A percentile compares a stretch with the other conserved stretches of the same genome.
phyloP scores from a whole-genome alignment of 495 filamentous ascomycete species.

The Trichoderma erinaceum region DNA sequence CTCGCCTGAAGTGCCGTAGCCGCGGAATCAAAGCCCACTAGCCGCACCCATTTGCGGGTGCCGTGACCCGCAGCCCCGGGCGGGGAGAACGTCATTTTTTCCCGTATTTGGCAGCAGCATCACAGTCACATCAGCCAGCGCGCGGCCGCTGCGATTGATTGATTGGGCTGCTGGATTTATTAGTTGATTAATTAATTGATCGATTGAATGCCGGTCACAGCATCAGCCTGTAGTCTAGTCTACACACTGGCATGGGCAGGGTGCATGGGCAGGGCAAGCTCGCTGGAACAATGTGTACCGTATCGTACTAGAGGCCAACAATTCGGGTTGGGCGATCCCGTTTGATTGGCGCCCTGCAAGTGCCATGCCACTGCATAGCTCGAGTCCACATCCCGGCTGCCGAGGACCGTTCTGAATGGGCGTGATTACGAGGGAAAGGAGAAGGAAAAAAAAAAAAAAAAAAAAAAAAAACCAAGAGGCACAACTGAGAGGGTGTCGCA shows the following conservation, averaged over 20 bases:
- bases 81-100: constrained; percentile 9
- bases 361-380: not conserved
- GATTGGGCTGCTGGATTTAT: not conserved
- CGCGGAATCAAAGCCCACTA: constrained; percentile 1
- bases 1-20: not conserved
- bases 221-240: no score
- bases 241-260: no score
- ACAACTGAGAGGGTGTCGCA: no score
- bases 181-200: not conserved
- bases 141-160: not conserved
- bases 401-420: not conserved
- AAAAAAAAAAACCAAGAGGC: no score
- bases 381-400: not conserved
- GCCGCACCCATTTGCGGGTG: constrained; percentile 5
- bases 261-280: not conserved
- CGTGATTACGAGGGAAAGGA: not conserved
- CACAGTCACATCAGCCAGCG: not conserved
- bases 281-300: not conserved
- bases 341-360: constrained; percentile 12
- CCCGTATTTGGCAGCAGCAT: not conserved
- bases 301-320: constrained; percentile 3
- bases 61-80: not conserved
- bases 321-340: constrained; percentile 7
- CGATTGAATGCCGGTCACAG: no score
- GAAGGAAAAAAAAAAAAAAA: not conserved